Evolutionary conservation across 495 filamentous ascomycete species (phyloP).

Genomic region (Neurospora sublineolata): DNA sequence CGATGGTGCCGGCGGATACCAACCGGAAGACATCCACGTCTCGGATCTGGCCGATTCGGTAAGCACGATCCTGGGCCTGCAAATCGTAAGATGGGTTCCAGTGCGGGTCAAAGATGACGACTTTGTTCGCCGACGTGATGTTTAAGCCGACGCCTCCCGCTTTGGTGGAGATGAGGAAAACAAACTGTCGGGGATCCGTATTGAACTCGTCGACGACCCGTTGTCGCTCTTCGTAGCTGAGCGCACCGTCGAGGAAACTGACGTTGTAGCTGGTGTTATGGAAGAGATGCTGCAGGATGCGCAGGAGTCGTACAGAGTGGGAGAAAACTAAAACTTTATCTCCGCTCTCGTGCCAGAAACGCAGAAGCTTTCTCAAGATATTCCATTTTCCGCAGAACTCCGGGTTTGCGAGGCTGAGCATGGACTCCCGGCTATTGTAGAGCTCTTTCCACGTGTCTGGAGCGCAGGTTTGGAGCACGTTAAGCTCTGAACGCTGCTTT

Average conservation of each 20-base stretch:
- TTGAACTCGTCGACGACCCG: slow-evolving; percentile 85
- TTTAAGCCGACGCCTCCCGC: slow-evolving; percentile 83
- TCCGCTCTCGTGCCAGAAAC: slow-evolving; percentile 78
- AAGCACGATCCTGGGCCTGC: slow-evolving; percentile 93
- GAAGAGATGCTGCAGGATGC: slow-evolving; percentile 80
- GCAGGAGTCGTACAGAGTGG: slow-evolving; percentile 73
- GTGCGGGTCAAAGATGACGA: slow-evolving; percentile 93
- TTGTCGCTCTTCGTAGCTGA: slow-evolving; percentile 78
- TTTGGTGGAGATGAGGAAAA: slow-evolving; percentile 90
- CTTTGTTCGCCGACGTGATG: slow-evolving; percentile 96
- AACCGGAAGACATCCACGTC: slow-evolving; percentile 96
- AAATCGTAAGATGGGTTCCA: slow-evolving; percentile 94
- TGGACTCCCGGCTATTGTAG: slow-evolving; percentile 62
- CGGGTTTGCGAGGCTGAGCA: slow-evolving; percentile 74
- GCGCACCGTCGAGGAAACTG: slow-evolving; percentile 78
- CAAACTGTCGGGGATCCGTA: slow-evolving; percentile 74
- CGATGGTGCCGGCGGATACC: slow-evolving; percentile 86
- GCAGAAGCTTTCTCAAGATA: slow-evolving; percentile 72
- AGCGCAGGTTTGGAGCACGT: slow-evolving; percentile 61
- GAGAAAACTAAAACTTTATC: slow-evolving; percentile 94
- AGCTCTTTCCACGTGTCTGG: slow-evolving; percentile 69
- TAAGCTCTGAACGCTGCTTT: slow-evolving; percentile 72
- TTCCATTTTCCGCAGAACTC: slow-evolving; percentile 98
- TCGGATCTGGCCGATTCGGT: slow-evolving; percentile 83
- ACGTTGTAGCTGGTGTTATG: slow-evolving; percentile 83